These are phyloP conservation scores for Nitzschia palea DNA, from an alignment of 108 stramenopile species.

Conservation along the genomic window DNA sequence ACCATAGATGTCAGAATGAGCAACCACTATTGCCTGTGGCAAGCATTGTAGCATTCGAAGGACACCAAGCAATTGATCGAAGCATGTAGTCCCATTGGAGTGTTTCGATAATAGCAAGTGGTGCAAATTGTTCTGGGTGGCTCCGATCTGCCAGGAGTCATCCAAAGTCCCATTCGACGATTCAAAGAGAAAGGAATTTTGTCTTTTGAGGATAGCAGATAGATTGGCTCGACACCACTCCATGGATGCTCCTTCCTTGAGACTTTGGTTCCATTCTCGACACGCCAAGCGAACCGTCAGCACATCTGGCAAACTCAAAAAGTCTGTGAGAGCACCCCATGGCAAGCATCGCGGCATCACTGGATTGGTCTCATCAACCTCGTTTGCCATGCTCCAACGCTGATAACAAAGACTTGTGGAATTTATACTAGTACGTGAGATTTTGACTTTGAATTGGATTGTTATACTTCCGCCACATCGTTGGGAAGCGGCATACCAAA, in stretches of 20 bases:
- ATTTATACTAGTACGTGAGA: too few relatives aligned
- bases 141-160: neutral
- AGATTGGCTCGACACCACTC: neutral
- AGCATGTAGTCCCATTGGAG: neutral
- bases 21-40: neutral
- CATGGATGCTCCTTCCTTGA: neutral
- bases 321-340: neutral
- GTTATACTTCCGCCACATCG: too few relatives aligned
- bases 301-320: neutral
- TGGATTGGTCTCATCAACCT: too few relatives aligned
- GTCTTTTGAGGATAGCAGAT: neutral
- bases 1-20: constrained; percentile 5
- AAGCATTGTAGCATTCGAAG: neutral
- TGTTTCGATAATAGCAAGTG: neutral
- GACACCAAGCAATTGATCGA: neutral
- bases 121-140: neutral
- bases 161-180: neutral
- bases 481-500: too few relatives aligned
- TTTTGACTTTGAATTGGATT: too few relatives aligned
- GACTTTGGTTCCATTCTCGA: neutral
- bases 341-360: too few relatives aligned
- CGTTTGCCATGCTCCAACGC: too few relatives aligned
- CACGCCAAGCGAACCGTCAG: neutral
- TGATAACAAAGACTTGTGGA: too few relatives aligned
- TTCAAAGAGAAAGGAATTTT: neutral